Evolutionary conservation across 768 basidiomycete genomes (phyloP).

Genomic region (Boletus pseudo-olivaceus): DNA sequence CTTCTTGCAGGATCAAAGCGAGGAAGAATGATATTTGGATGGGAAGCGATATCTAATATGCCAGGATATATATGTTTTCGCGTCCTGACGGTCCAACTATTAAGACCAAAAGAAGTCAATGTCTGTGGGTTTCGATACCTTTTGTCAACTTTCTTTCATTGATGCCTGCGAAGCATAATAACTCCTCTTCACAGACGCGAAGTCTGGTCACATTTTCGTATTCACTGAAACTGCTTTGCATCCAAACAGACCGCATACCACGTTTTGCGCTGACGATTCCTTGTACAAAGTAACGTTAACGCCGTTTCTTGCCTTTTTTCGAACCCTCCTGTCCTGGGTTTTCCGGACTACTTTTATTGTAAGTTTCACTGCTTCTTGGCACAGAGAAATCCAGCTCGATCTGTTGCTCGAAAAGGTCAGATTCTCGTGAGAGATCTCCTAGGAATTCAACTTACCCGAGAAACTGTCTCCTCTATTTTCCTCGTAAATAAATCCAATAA

Average conservation of each 20-base stretch:
- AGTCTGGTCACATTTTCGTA: not conserved
- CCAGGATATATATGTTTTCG: not conserved
- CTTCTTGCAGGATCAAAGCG: conserved; percentile 71
- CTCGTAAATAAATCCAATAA: conserved; percentile 7
- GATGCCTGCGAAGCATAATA: not conserved
- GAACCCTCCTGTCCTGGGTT: not conserved
- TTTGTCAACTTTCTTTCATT: not conserved
- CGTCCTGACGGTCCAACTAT: not conserved
- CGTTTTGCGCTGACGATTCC: not conserved
- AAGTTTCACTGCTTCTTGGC: too few species aligned
- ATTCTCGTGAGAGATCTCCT: not conserved
- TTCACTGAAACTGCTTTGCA: not conserved
- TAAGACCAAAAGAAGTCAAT: not conserved
- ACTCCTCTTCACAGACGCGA: not conserved
- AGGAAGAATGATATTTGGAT: conserved; percentile 36
- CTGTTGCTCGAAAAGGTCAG: not conserved
- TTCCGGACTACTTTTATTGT: too few species aligned
- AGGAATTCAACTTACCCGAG: not conserved
- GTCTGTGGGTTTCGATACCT: not conserved
- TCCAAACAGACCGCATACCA: not conserved
- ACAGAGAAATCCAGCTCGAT: conserved; percentile 2
- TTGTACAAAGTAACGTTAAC: not conserved
- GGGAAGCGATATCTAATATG: not conserved
- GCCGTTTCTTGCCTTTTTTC: not conserved
- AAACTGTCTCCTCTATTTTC: conserved; percentile 8